phyloP scores from a whole-genome alignment of 192 early-diverging fungal genomes.

The Coemansia sp. region DNA sequence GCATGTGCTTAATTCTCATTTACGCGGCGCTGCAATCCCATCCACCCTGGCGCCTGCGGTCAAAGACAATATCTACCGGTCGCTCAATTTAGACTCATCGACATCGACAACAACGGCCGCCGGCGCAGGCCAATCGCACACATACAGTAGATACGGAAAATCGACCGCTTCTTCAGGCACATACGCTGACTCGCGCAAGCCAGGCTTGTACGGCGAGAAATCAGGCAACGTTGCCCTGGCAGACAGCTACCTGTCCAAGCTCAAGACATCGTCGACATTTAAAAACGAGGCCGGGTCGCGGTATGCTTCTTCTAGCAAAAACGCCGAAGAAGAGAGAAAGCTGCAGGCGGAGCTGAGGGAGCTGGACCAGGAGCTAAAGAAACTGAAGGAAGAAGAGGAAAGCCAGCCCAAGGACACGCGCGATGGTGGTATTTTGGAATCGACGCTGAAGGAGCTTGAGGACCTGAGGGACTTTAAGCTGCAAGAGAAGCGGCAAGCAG shows the following conservation, averaged over 20 bases:
- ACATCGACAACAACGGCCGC: too few relatives aligned
- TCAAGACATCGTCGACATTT: constrained; percentile 50
- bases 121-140: constrained; percentile 13
- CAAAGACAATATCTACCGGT: constrained; percentile 50
- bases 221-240: constrained; percentile 53
- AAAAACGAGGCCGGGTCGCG: constrained; percentile 47
- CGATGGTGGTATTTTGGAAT: constrained; percentile 10
- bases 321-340: constrained; percentile 44
- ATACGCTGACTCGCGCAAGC: constrained; percentile 12
- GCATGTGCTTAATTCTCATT: constrained; percentile 35
- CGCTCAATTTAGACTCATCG: constrained; percentile 37
- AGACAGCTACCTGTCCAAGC: constrained; percentile 54
- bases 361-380: constrained; percentile 38
- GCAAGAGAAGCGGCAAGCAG: constrained; percentile 21
- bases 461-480: constrained; percentile 28
- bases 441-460: constrained; percentile 34
- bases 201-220: constrained; percentile 53
- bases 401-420: background rate
- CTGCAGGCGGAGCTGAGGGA: constrained; percentile 43
- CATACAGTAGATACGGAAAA: constrained; percentile 28
- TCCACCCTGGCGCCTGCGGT: constrained; percentile 39
- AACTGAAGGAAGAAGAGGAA: constrained; percentile 20
- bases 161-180: constrained; percentile 3
- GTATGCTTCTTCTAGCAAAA: constrained; percentile 47
- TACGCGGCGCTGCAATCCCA: constrained; percentile 34